Base-by-base conservation (phyloP, 2,329 filamentous ascomycete genomes). In the Acrocalymma vagum region DNA sequence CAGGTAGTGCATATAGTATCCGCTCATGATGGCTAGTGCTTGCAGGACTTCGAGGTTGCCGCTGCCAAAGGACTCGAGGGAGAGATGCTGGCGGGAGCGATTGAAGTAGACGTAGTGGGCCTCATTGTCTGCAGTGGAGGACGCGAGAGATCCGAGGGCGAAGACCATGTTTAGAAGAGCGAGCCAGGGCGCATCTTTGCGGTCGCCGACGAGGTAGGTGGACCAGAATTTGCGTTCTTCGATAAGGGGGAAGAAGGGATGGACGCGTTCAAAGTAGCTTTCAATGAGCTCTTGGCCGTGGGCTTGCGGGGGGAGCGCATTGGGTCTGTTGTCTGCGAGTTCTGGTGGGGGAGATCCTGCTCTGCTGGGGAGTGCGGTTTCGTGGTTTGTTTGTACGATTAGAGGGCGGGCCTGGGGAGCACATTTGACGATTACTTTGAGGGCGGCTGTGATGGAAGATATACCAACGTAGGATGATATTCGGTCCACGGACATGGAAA, bases 1-100 rank as follows among this genome's bases (percentile, higher is more conserved):
- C 55, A 87, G 82, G 59, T 90, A 90, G 66, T 90, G 87, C 40
- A 90, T 80, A 62, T 91, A 91, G 70, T 84, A 88, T 18, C 87
- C 87, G 26, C 86, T 86, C 55, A 90, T 83, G 17, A 91, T 76
- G 3, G 83, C 82, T 11, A 90, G 69, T 1, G 87, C 84, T 61
- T 91, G 87, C 3, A 90, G 77, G 0, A 82, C 86, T 64, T 90
- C 86, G n/a, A 90, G 73, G 53, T 86, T 83, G 29, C 85, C 84
- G 54, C 83, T 86, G 3, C 85, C 85, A 37, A 89, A 81, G 3
- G 82, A 81, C 48, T 87, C 85, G 46, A 90, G 74, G 6, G 77
- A 80, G 8, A 90, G 71, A 55, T 88, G 79, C 39, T 83, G 79
- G 70, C 85, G 85, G 13, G 86, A 84, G 18, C 82, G 78, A 51